Evolutionary conservation across 768 basidiomycete genomes (phyloP), one percentile per base, ranked within the genome.

Genomic region (Chalciporus sphaerocephalus): DNA sequence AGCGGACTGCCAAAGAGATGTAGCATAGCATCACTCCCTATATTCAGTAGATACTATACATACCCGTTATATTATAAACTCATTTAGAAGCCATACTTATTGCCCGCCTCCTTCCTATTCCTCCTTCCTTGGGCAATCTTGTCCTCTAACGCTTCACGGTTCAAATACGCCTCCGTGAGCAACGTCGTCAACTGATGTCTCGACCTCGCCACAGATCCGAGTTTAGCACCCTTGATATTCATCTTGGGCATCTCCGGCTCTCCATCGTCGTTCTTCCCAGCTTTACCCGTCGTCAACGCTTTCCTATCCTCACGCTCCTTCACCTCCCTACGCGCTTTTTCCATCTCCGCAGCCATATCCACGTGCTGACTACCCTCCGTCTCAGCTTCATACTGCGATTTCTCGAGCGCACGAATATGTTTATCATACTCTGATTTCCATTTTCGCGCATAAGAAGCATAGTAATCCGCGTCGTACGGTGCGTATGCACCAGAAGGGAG

Each of bases 71-170:
- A 35, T 32, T 33, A 37, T 48, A n/a, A 30, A 43, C 7, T 4
- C 18, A 32, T 1, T 25, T 54, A 64, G 50, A 64, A 64, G 17
- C 62, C 91, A 55, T 93, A 92, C 75, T 92, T 93, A 67, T 89
- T 92, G 9, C 91, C 91, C 0, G 91, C 89, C 59, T 91, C 87
- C 62, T 92, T 92, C 50, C 89, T 75, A 57, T 92, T 92, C 50
- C 86, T 73, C 50, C 83, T 75, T 2, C 84, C 89, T 64, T 90
- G 81, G 0, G 91, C 90, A 53, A 92, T 89, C 68, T 69, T 81
- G 48, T 91, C 89, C 61, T 93, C 91, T 51, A 93, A 56, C 0
- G 78, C 81, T 42, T 90, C 90, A 24, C 90, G 80, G 57, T 92
- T 92, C 59, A 81, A 66, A 59, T 90, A 92, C 1, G 91, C 91